Evolutionary conservation across 2,329 filamentous ascomycete genomes (phyloP).

Genomic region (Huntiella decipiens): DNA sequence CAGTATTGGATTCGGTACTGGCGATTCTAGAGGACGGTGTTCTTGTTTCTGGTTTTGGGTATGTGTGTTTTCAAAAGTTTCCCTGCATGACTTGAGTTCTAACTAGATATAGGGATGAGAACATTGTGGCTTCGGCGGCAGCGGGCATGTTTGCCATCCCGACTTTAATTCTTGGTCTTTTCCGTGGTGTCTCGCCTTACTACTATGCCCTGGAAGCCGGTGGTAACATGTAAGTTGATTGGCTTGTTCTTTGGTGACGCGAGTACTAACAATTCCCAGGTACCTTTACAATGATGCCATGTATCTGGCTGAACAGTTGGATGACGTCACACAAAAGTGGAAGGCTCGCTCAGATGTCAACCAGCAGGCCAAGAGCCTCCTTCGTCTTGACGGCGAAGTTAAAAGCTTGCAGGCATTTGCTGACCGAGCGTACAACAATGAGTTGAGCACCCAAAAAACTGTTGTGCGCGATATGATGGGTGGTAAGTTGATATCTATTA

Average conservation of each 20-base stretch:
- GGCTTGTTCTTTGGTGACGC: background rate
- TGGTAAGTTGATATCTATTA: conserved; percentile 17
- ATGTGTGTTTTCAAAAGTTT: conserved; percentile 14
- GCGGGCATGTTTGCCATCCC: conserved; percentile 53
- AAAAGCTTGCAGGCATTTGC: conserved; percentile 41
- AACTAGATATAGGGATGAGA: conserved; percentile 21
- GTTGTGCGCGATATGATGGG: conserved; percentile 42
- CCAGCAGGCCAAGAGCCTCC: conserved; percentile 30
- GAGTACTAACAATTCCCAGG: conserved; percentile 19
- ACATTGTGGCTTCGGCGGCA: conserved; percentile 47
- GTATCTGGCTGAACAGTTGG: conserved; percentile 40
- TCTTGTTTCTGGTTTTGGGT: conserved; percentile 34
- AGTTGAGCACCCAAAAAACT: conserved; percentile 41
- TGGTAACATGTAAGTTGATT: conserved; percentile 40
- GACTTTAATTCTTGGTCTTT: conserved; percentile 56
- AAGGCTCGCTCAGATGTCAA: conserved; percentile 33
- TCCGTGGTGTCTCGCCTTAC: conserved; percentile 55
- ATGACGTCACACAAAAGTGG: conserved; percentile 31
- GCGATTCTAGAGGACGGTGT: conserved; percentile 41
- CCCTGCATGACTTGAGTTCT: background rate
- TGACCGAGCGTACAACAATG: conserved; percentile 39
- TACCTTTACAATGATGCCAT: conserved; percentile 49
- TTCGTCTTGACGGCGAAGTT: conserved; percentile 40
- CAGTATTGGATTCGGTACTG: conserved; percentile 49
- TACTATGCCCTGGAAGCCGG: conserved; percentile 46